Conservation (phyloP, 2,329 filamentous ascomycete genomes). For the Diplodia mutila region DNA sequence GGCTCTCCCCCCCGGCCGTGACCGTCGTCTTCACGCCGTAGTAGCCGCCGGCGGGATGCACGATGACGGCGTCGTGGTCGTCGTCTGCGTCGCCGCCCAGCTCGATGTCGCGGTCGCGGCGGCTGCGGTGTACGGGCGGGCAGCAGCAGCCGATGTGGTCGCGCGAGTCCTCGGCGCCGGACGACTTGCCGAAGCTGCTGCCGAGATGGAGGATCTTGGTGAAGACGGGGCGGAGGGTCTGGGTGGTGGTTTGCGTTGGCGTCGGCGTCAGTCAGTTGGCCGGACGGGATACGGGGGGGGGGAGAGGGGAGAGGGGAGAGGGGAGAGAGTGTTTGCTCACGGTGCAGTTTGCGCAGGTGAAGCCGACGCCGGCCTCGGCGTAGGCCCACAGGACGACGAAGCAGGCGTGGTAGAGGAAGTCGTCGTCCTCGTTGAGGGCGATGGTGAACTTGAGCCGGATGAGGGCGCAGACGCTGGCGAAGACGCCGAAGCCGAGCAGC, state of each 20-base stretch:
- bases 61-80: background rate
- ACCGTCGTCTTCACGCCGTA: background rate
- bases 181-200: background rate
- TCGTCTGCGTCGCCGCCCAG: background rate
- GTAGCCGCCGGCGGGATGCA: background rate
- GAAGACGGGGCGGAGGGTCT: constrained; percentile 3
- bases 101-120: background rate
- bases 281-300: too few relatives aligned
- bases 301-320: rapidly evolving
- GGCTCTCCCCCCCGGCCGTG: background rate
- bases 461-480: constrained; percentile 38
- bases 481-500: constrained; percentile 32
- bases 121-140: background rate
- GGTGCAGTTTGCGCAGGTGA: constrained; percentile 37
- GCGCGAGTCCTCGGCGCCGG: background rate
- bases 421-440: constrained; percentile 36
- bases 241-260: too few relatives aligned
- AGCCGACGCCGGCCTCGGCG: constrained; percentile 40
- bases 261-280: too few relatives aligned
- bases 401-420: constrained; percentile 38
- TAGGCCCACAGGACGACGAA: constrained; percentile 43
- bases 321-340: background rate
- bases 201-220: background rate
- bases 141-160: background rate
- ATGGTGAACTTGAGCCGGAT: constrained; percentile 42